These are phyloP conservation scores for Ailanthus altissimus DNA, from an alignment of 345 rosid genomes.

Conservation along the genomic window DNA sequence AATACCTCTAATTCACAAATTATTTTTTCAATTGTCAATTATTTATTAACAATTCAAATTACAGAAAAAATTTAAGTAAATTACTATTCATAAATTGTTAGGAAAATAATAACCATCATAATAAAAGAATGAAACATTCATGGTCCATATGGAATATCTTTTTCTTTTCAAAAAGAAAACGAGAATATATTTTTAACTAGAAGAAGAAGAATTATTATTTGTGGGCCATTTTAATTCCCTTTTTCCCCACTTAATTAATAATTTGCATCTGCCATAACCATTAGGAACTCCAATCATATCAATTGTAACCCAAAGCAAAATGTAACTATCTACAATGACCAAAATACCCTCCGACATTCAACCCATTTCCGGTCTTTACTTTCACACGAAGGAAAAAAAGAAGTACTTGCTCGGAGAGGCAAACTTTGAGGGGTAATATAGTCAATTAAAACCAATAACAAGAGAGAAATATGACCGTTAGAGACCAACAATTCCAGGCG, in stretches of 20 bases:
- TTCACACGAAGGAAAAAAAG: too few species aligned
- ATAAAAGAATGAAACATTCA: too few species aligned
- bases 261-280: background rate
- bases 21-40: too few species aligned
- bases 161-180: too few species aligned
- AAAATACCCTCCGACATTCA: background rate
- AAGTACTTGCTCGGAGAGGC: too few species aligned
- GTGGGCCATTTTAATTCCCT: background rate
- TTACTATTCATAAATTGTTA: too few species aligned
- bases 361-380: background rate
- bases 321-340: background rate
- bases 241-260: background rate
- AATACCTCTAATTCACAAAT: too few species aligned
- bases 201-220: background rate
- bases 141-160: background rate
- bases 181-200: too few species aligned
- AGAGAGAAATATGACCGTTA: constrained; percentile 63
- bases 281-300: background rate
- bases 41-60: too few species aligned
- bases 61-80: too few species aligned
- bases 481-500: constrained; percentile 39
- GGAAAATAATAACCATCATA: too few species aligned
- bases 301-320: background rate
- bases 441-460: constrained; percentile 33
- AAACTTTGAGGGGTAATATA: constrained; percentile 23